Evolutionary conservation across 768 basidiomycete genomes (phyloP).

Genomic region (Mrakia hoshinonis): DNA sequence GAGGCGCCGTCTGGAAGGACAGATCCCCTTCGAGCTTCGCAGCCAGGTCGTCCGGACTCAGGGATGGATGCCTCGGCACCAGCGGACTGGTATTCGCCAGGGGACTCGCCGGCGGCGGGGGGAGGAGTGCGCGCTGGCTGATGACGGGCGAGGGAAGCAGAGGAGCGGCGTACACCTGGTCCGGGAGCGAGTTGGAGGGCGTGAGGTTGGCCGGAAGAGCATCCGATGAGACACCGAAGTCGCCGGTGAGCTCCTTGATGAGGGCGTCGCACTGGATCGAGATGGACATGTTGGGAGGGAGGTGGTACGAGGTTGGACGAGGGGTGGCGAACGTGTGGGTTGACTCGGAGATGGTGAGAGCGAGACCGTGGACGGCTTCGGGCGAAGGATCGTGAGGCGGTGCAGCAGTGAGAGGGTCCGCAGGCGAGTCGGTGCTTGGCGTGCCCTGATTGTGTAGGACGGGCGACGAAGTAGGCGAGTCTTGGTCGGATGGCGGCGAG

Average conservation of each 20-base stretch:
- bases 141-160: neutral
- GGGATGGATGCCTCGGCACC: too few relatives aligned
- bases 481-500: neutral
- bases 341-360: neutral
- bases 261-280: neutral
- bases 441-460: neutral
- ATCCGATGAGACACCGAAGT: neutral
- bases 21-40: too few relatives aligned
- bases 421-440: neutral
- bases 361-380: neutral
- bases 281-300: constrained; percentile 1
- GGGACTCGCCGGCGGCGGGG: neutral
- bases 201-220: neutral
- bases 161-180: neutral
- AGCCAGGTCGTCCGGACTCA: too few relatives aligned
- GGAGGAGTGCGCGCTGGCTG: too few relatives aligned
- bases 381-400: neutral
- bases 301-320: neutral
- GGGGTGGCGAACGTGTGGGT: neutral
- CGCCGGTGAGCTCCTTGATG: neutral
- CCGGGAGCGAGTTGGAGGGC: neutral
- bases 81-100: too few relatives aligned
- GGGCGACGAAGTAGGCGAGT: neutral
- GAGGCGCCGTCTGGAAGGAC: too few relatives aligned
- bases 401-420: neutral